Evolutionary conservation across 768 basidiomycete species (phyloP).

Genomic region (Tylopilus subfusipes): DNA sequence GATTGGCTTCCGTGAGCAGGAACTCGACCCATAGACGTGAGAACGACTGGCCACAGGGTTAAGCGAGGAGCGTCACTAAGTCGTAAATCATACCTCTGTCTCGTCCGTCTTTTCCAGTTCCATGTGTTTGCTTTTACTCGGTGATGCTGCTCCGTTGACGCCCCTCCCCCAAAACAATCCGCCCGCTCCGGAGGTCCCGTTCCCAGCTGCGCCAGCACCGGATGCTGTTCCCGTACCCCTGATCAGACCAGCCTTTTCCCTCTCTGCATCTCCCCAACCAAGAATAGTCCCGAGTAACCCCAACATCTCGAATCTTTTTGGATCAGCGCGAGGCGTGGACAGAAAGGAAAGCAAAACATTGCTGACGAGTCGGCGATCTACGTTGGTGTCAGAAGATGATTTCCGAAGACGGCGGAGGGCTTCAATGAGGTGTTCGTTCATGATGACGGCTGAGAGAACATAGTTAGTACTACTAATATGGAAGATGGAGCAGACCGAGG

Average conservation of each 20-base stretch:
- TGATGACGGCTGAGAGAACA: conserved; percentile 72
- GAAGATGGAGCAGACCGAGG: conserved; percentile 12
- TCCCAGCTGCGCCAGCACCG: conserved; percentile 32
- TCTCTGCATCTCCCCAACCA: conserved; percentile 88
- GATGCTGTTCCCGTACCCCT: conserved; percentile 50
- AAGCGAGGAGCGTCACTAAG: neutral
- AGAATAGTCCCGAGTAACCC: conserved; percentile 83
- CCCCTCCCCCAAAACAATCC: conserved; percentile 23
- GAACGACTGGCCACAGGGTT: conserved; percentile 65
- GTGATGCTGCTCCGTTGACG: conserved; percentile 24
- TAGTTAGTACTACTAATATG: conserved; percentile 1
- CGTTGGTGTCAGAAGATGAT: conserved; percentile 79
- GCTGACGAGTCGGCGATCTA: conserved; percentile 90
- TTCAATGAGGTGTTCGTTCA: conserved; percentile 97
- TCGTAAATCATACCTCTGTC: conserved; percentile 57
- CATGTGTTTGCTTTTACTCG: conserved; percentile 36
- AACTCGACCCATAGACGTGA: conserved; percentile 98
- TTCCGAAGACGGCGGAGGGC: conserved; percentile 91
- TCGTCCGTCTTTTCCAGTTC: conserved; percentile 80
- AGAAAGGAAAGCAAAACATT: conserved; percentile 92
- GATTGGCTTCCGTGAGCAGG: conserved; percentile 82
- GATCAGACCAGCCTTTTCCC: conserved; percentile 75
- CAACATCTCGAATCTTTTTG: conserved; percentile 97
- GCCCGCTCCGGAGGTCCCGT: conserved; percentile 15
- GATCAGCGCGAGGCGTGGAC: conserved; percentile 83